Evolutionary conservation across 2,329 filamentous ascomycete species (phyloP).

Genomic region (Diaporthe eres): DNA sequence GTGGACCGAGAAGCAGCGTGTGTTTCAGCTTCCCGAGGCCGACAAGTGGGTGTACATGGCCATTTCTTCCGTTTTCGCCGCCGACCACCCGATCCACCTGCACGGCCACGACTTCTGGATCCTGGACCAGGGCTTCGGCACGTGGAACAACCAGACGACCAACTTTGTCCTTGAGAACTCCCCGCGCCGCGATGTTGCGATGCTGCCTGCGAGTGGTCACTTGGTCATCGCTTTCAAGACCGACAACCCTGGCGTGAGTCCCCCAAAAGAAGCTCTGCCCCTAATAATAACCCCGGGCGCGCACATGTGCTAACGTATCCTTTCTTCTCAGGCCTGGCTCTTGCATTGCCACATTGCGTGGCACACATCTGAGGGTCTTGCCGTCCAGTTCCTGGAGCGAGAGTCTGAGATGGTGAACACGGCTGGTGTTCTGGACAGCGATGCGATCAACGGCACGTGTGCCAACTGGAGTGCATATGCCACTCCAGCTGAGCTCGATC

Average conservation of each 20-base stretch:
- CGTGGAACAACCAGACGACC: slow-evolving; percentile 5
- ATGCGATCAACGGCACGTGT: slow-evolving; percentile 27
- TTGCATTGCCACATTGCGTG: slow-evolving; percentile 50
- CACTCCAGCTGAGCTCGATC: not conserved
- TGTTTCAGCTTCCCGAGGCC: slow-evolving; percentile 47
- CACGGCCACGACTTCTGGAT: slow-evolving; percentile 49
- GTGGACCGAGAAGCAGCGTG: slow-evolving; percentile 49
- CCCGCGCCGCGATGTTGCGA: slow-evolving; percentile 21
- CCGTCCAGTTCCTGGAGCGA: slow-evolving; percentile 53
- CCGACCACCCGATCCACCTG: slow-evolving; percentile 59
- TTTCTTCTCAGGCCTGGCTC: slow-evolving; percentile 39
- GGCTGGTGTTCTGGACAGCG: slow-evolving; percentile 12
- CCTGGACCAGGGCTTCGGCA: not conserved
- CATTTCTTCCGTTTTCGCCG: slow-evolving; percentile 49
- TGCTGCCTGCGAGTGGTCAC: slow-evolving; percentile 17
- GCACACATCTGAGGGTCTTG: slow-evolving; percentile 53
- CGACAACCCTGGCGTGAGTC: slow-evolving; percentile 35
- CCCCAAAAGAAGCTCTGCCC: no score
- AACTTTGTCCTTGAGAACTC: not conserved
- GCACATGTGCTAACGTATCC: not conserved
- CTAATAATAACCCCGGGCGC: no score
- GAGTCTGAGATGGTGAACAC: slow-evolving; percentile 22
- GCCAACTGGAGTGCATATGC: slow-evolving; percentile 28
- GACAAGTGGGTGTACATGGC: slow-evolving; percentile 53
- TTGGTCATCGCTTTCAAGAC: slow-evolving; percentile 22